Evolutionary conservation across 1,139 yeast species (phyloP), one percentile per base, ranked within the genome.

Genomic region (Taphrina wiesneri): DNA sequence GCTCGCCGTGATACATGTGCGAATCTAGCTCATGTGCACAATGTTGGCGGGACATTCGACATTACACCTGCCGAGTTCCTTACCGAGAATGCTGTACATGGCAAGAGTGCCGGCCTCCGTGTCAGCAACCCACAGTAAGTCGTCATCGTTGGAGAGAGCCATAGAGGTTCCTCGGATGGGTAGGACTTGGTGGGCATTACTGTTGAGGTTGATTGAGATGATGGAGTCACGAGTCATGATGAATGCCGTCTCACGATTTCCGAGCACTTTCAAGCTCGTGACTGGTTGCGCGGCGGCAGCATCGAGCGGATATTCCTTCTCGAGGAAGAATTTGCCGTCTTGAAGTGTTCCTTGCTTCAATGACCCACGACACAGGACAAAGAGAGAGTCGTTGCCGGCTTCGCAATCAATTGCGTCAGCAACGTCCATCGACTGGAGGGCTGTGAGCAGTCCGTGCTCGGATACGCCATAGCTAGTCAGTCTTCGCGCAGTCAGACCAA

Each of bases 21-120:
- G 34, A 6, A 6, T 6, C n/a, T 17, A 52, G 28, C 56, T 52
- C 56, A 52, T 52, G 56, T 52, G 56, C 3, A 52, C 56, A 28
- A 52, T 52, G 9, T 21, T 17, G 21, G 56, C 56, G 28, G 56
- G 56, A 17, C 17, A 13, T 19, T 52, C n/a, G 45, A 52, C 30
- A 17, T 17, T 9, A 34, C 56, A 52, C 15, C 21, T 23, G 11
- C 56, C 56, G 26, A 52, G 21, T 1, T 34, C n/a, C 13, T 52
- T 30, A 13, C 56, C 56, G 7, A 9, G 11, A 7, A 32, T 3
- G 15, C 25, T 32, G 34, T 32, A 52, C 45, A 52, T 26, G 45
- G 45, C 34, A 13, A 52, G 11, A 5, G 56, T 52, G 28, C 19
- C 17, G n/a, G 19, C 36, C 6, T 30, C 21, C 45, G 11, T 19